These are phyloP conservation scores for Sugiyamaella marilandica DNA, from an alignment of 805 yeast species.

Conservation along the genomic window DNA sequence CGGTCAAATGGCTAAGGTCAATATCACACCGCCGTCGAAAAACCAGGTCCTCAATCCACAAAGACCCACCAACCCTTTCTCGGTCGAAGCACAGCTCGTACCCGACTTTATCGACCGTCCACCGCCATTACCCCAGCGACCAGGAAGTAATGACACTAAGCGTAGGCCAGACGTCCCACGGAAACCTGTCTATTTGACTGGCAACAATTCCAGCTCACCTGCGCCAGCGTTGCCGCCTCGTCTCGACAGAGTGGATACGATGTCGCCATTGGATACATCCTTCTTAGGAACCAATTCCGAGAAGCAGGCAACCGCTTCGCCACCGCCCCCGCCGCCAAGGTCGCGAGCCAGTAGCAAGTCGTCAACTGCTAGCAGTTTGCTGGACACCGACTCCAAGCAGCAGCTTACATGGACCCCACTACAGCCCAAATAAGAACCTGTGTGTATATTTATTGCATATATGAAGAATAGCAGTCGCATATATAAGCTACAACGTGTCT, in stretches of 20 bases:
- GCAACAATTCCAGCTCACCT: not conserved
- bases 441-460: not conserved
- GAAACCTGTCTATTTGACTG: conserved; percentile 11
- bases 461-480: too few relatives aligned
- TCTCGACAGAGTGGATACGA: not conserved
- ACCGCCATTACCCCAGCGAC: conserved; percentile 15
- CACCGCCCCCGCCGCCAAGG: conserved; percentile 13
- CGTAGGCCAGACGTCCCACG: conserved; percentile 8
- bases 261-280: not conserved
- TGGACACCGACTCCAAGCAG: conserved; percentile 1
- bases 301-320: not conserved
- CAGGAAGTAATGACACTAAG: not conserved
- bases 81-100: conserved; percentile 37
- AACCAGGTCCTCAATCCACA: conserved; percentile 61
- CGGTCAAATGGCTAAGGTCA: conserved; percentile 69
- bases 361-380: conserved; percentile 5
- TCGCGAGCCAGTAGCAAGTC: conserved; percentile 9
- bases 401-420: conserved; percentile 15
- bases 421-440: conserved; percentile 6
- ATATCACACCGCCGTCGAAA: conserved; percentile 32
- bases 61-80: conserved; percentile 70
- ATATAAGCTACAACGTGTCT: too few relatives aligned
- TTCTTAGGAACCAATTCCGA: not conserved
- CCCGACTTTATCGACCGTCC: conserved; percentile 46
- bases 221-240: conserved; percentile 9